A percentile compares a stretch with the other conserved stretches of the same genome.
These are phyloP conservation scores for Botrytis elliptica DNA, from an alignment of 2,329 filamentous ascomycete species.

Conservation along the genomic window DNA sequence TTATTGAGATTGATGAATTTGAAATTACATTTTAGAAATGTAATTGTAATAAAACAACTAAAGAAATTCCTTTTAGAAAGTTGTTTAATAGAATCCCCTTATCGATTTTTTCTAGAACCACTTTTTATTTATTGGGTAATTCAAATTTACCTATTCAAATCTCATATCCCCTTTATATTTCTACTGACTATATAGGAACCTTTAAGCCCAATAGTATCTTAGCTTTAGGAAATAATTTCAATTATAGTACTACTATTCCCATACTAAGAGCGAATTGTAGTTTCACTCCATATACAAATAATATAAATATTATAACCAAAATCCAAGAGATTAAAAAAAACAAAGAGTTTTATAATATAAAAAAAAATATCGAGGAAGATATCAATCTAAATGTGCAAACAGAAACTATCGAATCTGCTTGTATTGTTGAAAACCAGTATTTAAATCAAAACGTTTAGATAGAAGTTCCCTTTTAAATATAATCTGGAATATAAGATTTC, in stretches of 20 bases:
- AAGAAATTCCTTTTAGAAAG: no score
- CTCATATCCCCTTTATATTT: no score
- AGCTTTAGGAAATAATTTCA: no score
- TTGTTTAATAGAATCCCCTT: no score
- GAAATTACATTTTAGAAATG: neutral
- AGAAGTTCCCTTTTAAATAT: neutral
- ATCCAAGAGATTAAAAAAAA: neutral
- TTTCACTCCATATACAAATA: no score
- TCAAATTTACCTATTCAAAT: no score
- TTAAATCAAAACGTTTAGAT: neutral
- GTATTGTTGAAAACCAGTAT: fast-evolving
- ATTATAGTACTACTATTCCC: no score
- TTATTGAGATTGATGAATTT: neutral
- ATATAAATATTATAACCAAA: neutral
- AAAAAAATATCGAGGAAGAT: neutral
- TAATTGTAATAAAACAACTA: neutral
- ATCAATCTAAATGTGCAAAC: fast-evolving
- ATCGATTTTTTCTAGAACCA: neutral
- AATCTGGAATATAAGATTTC: neutral
- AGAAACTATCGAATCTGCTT: fast-evolving
- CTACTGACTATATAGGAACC: no score
- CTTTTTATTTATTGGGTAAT: no score
- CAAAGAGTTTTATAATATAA: neutral
- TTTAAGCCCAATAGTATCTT: no score
- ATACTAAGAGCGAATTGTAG: fast-evolving